Conservation (phyloP, 2,329 filamentous ascomycete species). For the Passalora sequoiae region DNA sequence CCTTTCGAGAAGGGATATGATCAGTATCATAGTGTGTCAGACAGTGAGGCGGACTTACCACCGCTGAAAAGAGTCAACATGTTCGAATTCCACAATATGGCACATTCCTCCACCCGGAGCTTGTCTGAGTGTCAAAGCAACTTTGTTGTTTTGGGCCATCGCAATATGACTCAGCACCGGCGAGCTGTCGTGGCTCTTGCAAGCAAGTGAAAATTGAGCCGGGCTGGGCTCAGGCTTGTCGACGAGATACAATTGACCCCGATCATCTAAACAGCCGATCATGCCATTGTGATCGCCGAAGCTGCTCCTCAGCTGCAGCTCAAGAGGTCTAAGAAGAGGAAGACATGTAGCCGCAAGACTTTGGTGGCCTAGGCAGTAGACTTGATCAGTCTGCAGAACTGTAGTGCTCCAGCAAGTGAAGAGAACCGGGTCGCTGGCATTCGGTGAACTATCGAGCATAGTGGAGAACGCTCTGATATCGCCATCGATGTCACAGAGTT, state of each 20-base stretch:
- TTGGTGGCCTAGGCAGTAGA: conserved; percentile 18
- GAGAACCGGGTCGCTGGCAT: conserved; percentile 16
- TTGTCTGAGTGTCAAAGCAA: conserved; percentile 29
- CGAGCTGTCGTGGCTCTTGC: conserved; percentile 12
- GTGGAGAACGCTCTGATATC: conserved; percentile 19
- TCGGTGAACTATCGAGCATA: background rate
- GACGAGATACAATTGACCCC: conserved; percentile 24
- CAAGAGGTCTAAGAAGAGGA: conserved; percentile 2
- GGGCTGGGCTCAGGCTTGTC: conserved; percentile 3
- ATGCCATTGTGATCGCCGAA: conserved; percentile 34
- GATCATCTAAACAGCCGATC: conserved; percentile 23
- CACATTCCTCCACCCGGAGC: conserved; percentile 23
- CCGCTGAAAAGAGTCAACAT: conserved; percentile 21
- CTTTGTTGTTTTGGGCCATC: conserved; percentile 26
- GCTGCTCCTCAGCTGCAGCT: conserved; percentile 7
- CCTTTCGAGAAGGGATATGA: too few species aligned
- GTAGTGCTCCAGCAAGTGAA: conserved; percentile 34
- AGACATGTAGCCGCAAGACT: conserved; percentile 12
- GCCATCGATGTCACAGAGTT: conserved; percentile 18
- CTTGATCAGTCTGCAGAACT: conserved; percentile 13
- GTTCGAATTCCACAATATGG: conserved; percentile 28
- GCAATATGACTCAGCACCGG: conserved; percentile 25
- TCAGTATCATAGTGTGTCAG: too few species aligned
- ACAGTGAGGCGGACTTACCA: too few species aligned
- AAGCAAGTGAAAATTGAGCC: background rate